Evolutionary conservation across 805 yeast genomes (phyloP).

Genomic region (Suhomyces prunicola): DNA sequence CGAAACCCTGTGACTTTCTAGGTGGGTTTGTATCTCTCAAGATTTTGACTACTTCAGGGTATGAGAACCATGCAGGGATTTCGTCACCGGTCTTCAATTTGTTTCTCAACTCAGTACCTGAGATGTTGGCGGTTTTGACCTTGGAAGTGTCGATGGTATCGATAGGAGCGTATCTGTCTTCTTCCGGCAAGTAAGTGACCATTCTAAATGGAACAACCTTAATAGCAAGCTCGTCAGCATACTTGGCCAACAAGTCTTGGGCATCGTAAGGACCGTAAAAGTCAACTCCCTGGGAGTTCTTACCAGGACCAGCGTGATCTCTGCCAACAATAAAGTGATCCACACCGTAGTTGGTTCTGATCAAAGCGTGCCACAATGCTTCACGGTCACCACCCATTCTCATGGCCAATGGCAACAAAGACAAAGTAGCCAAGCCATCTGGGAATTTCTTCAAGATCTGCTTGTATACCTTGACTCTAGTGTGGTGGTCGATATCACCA

Average conservation of each 20-base stretch:
- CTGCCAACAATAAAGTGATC: constrained; percentile 97
- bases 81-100: constrained; percentile 81
- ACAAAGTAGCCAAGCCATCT: constrained; percentile 85
- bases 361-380: constrained; percentile 97
- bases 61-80: constrained; percentile 96
- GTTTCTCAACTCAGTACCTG: constrained; percentile 92
- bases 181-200: constrained; percentile 95
- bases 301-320: constrained; percentile 98
- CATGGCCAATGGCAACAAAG: constrained; percentile 92
- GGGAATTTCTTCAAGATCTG: constrained; percentile 92
- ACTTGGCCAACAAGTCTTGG: constrained; percentile 77
- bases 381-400: constrained; percentile 99
- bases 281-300: constrained; percentile 81
- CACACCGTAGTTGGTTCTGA: constrained; percentile 94
- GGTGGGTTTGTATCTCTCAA: constrained; percentile 93
- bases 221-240: constrained; percentile 75
- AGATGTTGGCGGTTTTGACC: constrained; percentile 77
- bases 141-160: constrained; percentile 81
- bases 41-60: constrained; percentile 91
- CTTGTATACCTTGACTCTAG: constrained; percentile 93
- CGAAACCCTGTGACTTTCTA: constrained; percentile 84
- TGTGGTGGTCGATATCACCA: constrained; percentile 96
- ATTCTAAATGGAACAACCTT: constrained; percentile 94
- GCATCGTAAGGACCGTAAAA: constrained; percentile 98
- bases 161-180: constrained; percentile 91